A percentile compares a stretch with the other conserved stretches of the same genome.
Conservation (phyloP, 148 eudicot species). For the Rhododendron ovatum region DNA sequence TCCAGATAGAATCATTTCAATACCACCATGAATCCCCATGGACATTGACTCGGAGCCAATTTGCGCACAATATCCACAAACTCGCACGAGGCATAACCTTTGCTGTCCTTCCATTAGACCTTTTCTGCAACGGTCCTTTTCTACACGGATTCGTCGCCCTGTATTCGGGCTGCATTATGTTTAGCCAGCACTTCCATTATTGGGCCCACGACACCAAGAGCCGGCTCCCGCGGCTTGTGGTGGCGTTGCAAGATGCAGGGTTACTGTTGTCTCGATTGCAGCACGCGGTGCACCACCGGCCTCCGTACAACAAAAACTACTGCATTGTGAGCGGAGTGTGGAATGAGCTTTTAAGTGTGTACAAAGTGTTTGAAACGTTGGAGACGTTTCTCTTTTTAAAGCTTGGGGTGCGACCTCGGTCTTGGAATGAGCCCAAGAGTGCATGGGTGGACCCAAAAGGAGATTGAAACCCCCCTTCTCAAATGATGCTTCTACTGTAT, state of each 20-base stretch:
- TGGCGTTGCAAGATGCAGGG: slow-evolving; percentile 66
- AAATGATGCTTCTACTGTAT: neutral
- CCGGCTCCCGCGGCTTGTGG: slow-evolving; percentile 56
- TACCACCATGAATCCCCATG: slow-evolving; percentile 86
- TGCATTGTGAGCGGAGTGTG: slow-evolving; percentile 89
- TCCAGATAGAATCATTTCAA: slow-evolving; percentile 73
- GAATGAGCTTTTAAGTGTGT: slow-evolving; percentile 56
- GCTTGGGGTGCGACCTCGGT: slow-evolving; percentile 71
- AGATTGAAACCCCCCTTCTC: neutral
- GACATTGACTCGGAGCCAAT: slow-evolving; percentile 62
- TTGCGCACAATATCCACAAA: slow-evolving; percentile 66
- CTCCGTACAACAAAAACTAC: slow-evolving; percentile 70
- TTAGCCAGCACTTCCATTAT: slow-evolving; percentile 85
- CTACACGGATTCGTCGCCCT: slow-evolving; percentile 45
- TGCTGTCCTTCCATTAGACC: slow-evolving; percentile 47
- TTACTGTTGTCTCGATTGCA: slow-evolving; percentile 55
- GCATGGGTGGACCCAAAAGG: slow-evolving; percentile 49
- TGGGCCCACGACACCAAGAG: slow-evolving; percentile 89
- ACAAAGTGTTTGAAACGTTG: slow-evolving; percentile 54
- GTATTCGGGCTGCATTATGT: slow-evolving; percentile 72
- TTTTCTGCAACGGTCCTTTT: slow-evolving; percentile 30
- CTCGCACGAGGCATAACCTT: slow-evolving; percentile 44
- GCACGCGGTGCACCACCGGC: slow-evolving; percentile 70
- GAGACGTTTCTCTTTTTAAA: slow-evolving; percentile 63
- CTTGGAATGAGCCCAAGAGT: slow-evolving; percentile 71